A percentile compares a stretch with the other conserved stretches of the same genome.
phyloP scores from a whole-genome alignment of 2,329 filamentous ascomycete species.

The Pyricularia sp. region DNA sequence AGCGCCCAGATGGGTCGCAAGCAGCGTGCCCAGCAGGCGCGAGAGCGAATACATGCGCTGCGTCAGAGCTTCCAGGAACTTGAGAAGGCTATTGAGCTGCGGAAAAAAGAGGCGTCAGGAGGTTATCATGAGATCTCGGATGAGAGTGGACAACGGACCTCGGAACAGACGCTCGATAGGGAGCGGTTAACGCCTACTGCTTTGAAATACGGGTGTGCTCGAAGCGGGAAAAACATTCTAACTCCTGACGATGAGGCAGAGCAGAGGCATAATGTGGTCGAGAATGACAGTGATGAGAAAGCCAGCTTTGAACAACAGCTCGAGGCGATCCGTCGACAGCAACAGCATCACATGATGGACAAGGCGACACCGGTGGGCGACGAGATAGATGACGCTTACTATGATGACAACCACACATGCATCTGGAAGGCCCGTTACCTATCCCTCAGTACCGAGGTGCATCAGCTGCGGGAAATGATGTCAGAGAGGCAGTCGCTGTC shows the following conservation, averaged over 20 bases:
- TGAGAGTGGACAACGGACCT: not conserved
- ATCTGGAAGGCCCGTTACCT: conserved; percentile 32
- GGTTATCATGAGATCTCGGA: not conserved
- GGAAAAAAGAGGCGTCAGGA: not conserved
- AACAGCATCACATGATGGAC: not conserved
- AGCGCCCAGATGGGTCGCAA: not conserved
- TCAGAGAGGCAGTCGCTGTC: conserved; percentile 25
- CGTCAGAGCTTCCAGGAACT: not conserved
- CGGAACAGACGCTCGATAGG: not conserved
- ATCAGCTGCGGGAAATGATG: conserved; percentile 29
- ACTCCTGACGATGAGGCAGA: not conserved
- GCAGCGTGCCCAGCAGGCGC: not conserved
- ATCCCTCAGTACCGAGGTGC: conserved; percentile 29
- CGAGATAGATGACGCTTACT: not conserved
- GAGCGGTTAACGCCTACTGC: not conserved
- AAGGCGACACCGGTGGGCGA: not conserved
- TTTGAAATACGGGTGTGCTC: not conserved
- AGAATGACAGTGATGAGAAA: not conserved
- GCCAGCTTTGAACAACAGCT: not conserved
- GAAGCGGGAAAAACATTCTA: not conserved
- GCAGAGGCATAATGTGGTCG: not conserved
- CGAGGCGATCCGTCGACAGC: not conserved
- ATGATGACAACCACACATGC: conserved; percentile 23
- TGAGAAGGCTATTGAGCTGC: not conserved
- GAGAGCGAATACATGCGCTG: not conserved